These are phyloP conservation scores for Berberis vulgaris DNA, from an alignment of 164 flowering plant species.

Conservation along the genomic window DNA sequence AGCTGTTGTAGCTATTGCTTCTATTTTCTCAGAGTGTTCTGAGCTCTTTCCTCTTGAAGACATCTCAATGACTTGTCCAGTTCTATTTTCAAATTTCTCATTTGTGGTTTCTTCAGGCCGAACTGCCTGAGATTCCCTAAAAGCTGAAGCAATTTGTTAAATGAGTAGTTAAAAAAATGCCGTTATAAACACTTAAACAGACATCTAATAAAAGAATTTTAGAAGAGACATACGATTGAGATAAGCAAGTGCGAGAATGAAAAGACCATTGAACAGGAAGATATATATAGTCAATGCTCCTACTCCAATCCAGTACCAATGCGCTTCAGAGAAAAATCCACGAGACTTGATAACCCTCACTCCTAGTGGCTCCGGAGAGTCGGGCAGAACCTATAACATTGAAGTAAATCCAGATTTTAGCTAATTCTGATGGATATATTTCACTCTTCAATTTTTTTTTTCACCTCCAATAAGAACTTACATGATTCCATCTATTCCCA, in stretches of 20 bases:
- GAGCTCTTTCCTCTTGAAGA: slow-evolving; percentile 9
- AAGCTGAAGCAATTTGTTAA: slow-evolving; percentile 22
- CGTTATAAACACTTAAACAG: background rate
- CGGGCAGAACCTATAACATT: slow-evolving; percentile 5
- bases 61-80: slow-evolving; percentile 9
- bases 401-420: background rate
- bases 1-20: no score
- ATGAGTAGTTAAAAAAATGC: background rate
- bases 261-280: slow-evolving; percentile 18
- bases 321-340: slow-evolving; percentile 13
- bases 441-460: background rate
- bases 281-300: slow-evolving; percentile 23
- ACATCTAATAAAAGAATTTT: background rate
- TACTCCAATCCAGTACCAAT: slow-evolving; percentile 35
- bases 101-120: slow-evolving; percentile 21
- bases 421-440: background rate
- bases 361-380: slow-evolving; percentile 16
- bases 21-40: background rate
- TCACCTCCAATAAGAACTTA: slow-evolving; percentile 10
- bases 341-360: slow-evolving; percentile 14
- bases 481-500: slow-evolving; percentile 34
- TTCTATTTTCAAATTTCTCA: slow-evolving; percentile 11
- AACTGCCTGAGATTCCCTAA: slow-evolving; percentile 22
- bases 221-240: slow-evolving; percentile 23
- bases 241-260: slow-evolving; percentile 19